Percentiles rank a stretch among this genome's conserved stretches.
These are phyloP conservation scores for Xylona heveae DNA, from an alignment of 495 filamentous ascomycete genomes.

Conservation along the genomic window DNA sequence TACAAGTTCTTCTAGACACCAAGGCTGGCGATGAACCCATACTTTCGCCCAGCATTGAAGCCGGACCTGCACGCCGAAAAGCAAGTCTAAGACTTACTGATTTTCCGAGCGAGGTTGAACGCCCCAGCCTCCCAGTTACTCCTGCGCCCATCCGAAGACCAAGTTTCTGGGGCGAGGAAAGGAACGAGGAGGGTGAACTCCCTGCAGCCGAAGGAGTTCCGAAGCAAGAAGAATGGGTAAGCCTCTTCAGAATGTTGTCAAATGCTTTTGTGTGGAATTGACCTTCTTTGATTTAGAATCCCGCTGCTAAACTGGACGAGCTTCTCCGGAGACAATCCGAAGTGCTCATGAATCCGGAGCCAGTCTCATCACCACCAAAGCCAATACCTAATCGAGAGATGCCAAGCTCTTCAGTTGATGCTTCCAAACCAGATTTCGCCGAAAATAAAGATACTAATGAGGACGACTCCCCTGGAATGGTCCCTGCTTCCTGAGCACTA, in stretches of 20 bases:
- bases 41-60: slow-evolving; percentile 4
- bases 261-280: slow-evolving; percentile 2
- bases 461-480: too few relatives aligned
- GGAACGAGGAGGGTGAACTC: slow-evolving; percentile 32
- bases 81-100: slow-evolving; percentile 52
- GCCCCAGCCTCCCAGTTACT: slow-evolving; percentile 79
- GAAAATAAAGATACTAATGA: too few relatives aligned
- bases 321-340: slow-evolving; percentile 2
- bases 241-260: slow-evolving; percentile 35
- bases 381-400: slow-evolving; percentile 1
- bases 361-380: neutral
- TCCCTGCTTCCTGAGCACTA: too few relatives aligned
- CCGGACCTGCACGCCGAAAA: slow-evolving; percentile 11
- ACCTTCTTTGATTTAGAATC: slow-evolving; percentile 4
- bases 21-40: slow-evolving; percentile 8
- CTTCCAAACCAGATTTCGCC: too few relatives aligned
- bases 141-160: slow-evolving; percentile 50
- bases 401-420: slow-evolving; percentile 3
- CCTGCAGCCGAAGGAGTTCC: slow-evolving; percentile 63
- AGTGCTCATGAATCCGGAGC: slow-evolving; percentile 2
- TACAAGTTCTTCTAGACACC: slow-evolving; percentile 28
- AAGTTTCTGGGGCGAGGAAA: slow-evolving; percentile 27
- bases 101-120: slow-evolving; percentile 65
- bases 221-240: slow-evolving; percentile 74
- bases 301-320: slow-evolving; percentile 5